These are phyloP conservation scores for Oryza longistaminata DNA, from an alignment of 176 grass and related monocot genomes.

Conservation along the genomic window DNA sequence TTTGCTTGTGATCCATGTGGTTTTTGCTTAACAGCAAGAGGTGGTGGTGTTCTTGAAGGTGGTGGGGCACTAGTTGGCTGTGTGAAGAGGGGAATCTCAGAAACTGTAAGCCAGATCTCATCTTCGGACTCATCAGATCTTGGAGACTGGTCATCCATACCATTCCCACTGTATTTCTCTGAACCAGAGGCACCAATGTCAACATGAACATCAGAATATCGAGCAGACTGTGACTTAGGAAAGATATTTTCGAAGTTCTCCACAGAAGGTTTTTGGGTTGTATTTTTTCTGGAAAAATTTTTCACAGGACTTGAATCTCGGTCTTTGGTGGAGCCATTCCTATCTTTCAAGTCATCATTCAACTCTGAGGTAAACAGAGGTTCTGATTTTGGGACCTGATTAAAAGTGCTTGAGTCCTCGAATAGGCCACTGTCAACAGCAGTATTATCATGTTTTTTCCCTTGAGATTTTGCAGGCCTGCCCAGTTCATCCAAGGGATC, in stretches of 20 bases:
- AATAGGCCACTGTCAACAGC: slow-evolving; percentile 44
- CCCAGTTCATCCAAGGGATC: slow-evolving; percentile 64
- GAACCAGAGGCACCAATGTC: slow-evolving; percentile 43
- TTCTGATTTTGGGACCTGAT: slow-evolving; percentile 50
- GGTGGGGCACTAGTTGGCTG: slow-evolving; percentile 86
- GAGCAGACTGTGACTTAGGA: slow-evolving; percentile 46
- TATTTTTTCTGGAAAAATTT: slow-evolving; percentile 52
- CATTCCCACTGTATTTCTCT: slow-evolving; percentile 50
- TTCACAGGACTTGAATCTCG: slow-evolving; percentile 47
- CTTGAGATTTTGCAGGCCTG: slow-evolving; percentile 49
- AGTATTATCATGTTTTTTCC: slow-evolving; percentile 39
- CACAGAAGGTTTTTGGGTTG: slow-evolving; percentile 49
- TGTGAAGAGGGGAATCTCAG: slow-evolving; percentile 96
- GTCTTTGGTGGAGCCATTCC: slow-evolving; percentile 40
- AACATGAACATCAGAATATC: slow-evolving; percentile 59
- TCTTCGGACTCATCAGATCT: slow-evolving; percentile 67
- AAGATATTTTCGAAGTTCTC: slow-evolving; percentile 73
- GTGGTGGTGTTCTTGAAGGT: slow-evolving; percentile 82
- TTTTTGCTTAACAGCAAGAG: slow-evolving; percentile 57
- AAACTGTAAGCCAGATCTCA: slow-evolving; percentile 93
- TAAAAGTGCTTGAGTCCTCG: slow-evolving; percentile 57
- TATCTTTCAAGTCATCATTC: slow-evolving; percentile 41
- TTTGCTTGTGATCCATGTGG: slow-evolving; percentile 45
- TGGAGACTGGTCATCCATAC: slow-evolving; percentile 61
- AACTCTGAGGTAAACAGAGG: slow-evolving; percentile 55